Evolutionary conservation across 192 early-diverging fungal species (phyloP).

Genomic region (Podochytrium sp.): DNA sequence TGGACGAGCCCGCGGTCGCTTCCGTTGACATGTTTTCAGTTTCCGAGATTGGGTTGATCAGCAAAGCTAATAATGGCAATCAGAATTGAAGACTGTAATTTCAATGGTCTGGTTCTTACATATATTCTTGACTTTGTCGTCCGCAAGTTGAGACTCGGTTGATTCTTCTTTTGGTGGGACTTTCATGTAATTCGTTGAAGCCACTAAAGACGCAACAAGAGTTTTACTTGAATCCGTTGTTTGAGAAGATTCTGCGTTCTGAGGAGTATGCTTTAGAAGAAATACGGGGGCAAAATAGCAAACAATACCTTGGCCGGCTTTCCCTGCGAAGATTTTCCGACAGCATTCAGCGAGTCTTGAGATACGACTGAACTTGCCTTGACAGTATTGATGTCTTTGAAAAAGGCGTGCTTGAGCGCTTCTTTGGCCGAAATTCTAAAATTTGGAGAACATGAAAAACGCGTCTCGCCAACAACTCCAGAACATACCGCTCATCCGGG

Average conservation of each 20-base stretch:
- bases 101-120: background rate
- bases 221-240: conserved; percentile 1
- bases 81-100: no score
- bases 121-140: background rate
- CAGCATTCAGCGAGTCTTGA: conserved; percentile 14
- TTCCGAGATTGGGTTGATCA: no score
- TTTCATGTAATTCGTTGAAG: background rate
- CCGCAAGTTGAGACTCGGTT: background rate
- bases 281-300: background rate
- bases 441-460: background rate
- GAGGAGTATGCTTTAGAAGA: background rate
- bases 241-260: background rate
- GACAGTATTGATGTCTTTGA: conserved; percentile 40
- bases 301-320: background rate
- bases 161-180: background rate
- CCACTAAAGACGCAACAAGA: background rate
- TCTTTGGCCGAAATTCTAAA: conserved; percentile 54
- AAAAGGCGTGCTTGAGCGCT: conserved; percentile 49
- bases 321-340: background rate
- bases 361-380: conserved; percentile 1
- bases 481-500: conserved; percentile 51
- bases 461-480: background rate
- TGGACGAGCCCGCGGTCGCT: no score
- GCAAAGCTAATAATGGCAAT: no score
- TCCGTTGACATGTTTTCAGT: no score